Base-by-base conservation (phyloP, 306 rosid species). In the Medicago lupulina region DNA sequence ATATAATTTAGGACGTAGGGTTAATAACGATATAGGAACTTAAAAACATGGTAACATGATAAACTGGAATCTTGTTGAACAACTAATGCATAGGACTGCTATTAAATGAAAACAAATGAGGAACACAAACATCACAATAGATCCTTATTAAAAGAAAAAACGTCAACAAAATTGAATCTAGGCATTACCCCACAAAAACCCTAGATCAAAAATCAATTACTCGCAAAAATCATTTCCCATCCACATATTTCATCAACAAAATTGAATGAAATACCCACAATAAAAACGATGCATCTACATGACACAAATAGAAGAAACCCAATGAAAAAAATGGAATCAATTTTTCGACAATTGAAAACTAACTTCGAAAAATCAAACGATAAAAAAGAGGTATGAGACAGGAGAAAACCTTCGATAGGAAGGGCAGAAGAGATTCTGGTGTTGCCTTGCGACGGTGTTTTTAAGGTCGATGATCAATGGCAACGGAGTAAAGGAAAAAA, bases 351-450 rank as follows among this genome's bases (percentile, higher is more conserved):
- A 25, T 19, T 19, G 13, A 63, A 63, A 75, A 36, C 13, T 34
- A 50, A 50, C 49, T 75, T 64, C 8, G 43, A 75, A 38, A 50
- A 64, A 49, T 50, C 3, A n/a, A 76, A 76, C 12, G 60, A 67
- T 55, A 36, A 43, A 57, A 57, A 67, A 23, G 19, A 55, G 34
- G 21, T 67, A 7, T 7, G 59, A 57, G 81, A 38, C 0, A 51
- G 47, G 60, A 49, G 16, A 43, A 38, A 66, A 54, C 80, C 80
- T 76, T 76, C 8, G 28, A 64, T 21, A 50, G 41, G 5, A 44
- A 5, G 46, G 18, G 19, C 3, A 9, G n/a, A 31, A 19, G 21
- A 75, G 79, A 62, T 34, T 75, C 28, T 19, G 21, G 31, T 31
- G 16, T n/a, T 25, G 61, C 28, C 10, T 49, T 51, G 63, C 12